These are phyloP conservation scores for Peltaster fructicola DNA, from an alignment of 2,329 filamentous ascomycete species.

Conservation along the genomic window DNA sequence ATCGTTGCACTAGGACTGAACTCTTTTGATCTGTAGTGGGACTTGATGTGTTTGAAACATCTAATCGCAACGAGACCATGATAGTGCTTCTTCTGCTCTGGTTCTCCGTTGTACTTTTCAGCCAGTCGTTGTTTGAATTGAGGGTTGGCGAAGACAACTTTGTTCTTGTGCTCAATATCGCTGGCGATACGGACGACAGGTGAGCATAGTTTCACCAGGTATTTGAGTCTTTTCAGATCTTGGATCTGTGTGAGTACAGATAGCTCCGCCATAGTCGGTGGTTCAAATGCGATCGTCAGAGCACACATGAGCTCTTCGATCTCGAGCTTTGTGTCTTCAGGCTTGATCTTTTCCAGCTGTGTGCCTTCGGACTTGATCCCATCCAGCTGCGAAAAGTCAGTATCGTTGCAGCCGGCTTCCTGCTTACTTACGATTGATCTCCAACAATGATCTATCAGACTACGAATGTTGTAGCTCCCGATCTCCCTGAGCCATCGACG, in stretches of 20 bases:
- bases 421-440: too few species aligned
- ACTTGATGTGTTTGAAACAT: conserved; percentile 2
- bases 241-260: conserved; percentile 2
- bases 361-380: too few species aligned
- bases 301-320: conserved; percentile 3
- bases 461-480: conserved; percentile 1
- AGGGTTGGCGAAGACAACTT: too few species aligned
- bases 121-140: too few species aligned
- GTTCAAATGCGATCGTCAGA: conserved; percentile 4
- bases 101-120: too few species aligned
- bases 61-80: conserved; percentile 1
- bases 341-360: too few species aligned
- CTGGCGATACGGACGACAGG: conserved; percentile 1
- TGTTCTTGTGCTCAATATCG: too few species aligned
- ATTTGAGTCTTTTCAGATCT: background rate
- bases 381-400: conserved; percentile 1
- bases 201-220: conserved; percentile 2
- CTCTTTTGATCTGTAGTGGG: too few species aligned
- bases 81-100: too few species aligned
- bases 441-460: conserved; percentile 1
- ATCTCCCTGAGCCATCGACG: too few species aligned
- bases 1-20: too few species aligned
- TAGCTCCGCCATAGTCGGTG: conserved; percentile 3
- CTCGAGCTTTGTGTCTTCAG: conserved; percentile 1
- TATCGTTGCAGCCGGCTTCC: too few species aligned